Evolutionary conservation across 2,329 filamentous ascomycete species (phyloP), one percentile per base, ranked within the genome.

Genomic region (Talaromyces albobiverticillius): DNA sequence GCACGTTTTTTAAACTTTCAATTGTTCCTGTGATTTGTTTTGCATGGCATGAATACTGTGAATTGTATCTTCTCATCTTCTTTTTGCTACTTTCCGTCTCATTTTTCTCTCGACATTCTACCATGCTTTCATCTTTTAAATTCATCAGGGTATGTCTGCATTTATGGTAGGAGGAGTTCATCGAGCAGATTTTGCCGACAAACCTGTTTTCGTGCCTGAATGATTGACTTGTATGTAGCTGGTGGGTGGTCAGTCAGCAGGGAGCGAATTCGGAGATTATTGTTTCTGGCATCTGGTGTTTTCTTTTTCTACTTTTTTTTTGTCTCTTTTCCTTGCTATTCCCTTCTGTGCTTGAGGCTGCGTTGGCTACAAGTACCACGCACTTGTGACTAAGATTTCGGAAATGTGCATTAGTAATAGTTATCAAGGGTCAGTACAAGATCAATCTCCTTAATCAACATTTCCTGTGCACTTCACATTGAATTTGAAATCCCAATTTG

Each of bases 321-420:
- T 52, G 46, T 40, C 22, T n/a, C 50, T 48, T 46, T 52, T 56
- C 53, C 34, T 50, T 60, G 29, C 20, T 51, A 20, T 32, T 46
- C 43, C 29, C 47, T 43, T 31, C 46, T 50, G 23, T 38, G 18
- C 23, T 32, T 29, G 43, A 16, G 42, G 25, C 50, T 41, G 41
- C 31, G 50, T 46, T 18, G 41, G 50, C 26, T 29, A 29, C 6
- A 40, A n/a, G 14, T n/a, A 36, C 40, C 29, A 41, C 40, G 51
- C 55, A 51, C 36, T 26, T 47, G 46, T 54, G 51, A 45, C 10
- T 57, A 57, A 57, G 54, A 54, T 53, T 57, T 57, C 55, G 51
- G 51, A 54, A 51, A 46, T 31, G 29, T 54, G 46, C 55, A 57
- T 47, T 57, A 48, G 22, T 51, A 51, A 34, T 51, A 46, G 51